Percentiles rank a stretch among this genome's conserved stretches.
phyloP scores from a whole-genome alignment of 2,329 filamentous ascomycete species.

The Alternaria postmessia region DNA sequence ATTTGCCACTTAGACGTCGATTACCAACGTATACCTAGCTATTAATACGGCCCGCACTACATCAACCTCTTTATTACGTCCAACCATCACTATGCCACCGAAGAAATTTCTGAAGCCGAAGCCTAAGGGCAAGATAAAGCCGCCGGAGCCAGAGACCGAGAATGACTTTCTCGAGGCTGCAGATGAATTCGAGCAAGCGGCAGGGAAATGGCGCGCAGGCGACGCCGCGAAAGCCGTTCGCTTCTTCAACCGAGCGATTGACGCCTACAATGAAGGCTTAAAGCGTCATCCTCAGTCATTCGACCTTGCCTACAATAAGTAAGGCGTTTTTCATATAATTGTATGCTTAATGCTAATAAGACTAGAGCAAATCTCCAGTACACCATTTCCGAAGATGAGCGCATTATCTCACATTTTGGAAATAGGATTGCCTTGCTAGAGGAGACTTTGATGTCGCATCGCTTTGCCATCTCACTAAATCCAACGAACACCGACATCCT shows the following conservation, averaged over 20 bases:
- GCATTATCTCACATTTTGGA: slow-evolving; percentile 67
- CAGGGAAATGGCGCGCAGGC: slow-evolving; percentile 77
- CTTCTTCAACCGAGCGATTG: slow-evolving; percentile 70
- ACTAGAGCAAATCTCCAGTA: slow-evolving; percentile 72
- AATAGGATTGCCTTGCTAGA: slow-evolving; percentile 64
- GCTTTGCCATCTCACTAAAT: slow-evolving; percentile 66
- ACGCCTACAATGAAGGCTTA: slow-evolving; percentile 71
- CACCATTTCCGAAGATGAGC: slow-evolving; percentile 72
- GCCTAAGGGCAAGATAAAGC: slow-evolving; percentile 40
- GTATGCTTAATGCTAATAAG: not conserved
- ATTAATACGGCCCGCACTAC: not conserved
- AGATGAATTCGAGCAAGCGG: slow-evolving; percentile 74
- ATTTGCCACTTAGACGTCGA: slow-evolving; percentile 11
- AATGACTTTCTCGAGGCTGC: slow-evolving; percentile 75
- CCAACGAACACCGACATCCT: slow-evolving; percentile 71
- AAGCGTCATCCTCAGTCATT: slow-evolving; percentile 68
- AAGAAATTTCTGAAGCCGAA: slow-evolving; percentile 45
- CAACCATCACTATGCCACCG: slow-evolving; percentile 32
- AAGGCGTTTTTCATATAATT: slow-evolving; percentile 33
- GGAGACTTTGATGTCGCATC: slow-evolving; percentile 70
- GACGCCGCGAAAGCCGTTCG: slow-evolving; percentile 71
- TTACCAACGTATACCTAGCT: not conserved
- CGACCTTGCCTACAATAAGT: slow-evolving; percentile 80
- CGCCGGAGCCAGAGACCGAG: slow-evolving; percentile 65
- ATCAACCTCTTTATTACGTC: not conserved